Conservation (phyloP, 2,329 filamentous ascomycete species). For the Anisogramma anomala region DNA sequence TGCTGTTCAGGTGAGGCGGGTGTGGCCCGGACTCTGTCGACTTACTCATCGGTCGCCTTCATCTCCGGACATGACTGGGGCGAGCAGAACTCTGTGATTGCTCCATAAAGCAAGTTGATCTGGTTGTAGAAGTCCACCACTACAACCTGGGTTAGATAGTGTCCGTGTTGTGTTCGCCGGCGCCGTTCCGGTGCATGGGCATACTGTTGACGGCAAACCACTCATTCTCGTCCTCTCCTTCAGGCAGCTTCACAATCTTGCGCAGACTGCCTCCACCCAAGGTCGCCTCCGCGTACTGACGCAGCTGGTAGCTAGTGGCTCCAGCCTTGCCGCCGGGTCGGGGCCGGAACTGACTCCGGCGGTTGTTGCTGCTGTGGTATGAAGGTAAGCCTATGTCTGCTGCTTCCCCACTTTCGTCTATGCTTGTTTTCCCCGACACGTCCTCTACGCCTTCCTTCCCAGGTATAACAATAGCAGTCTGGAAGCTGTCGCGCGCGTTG, state of each 20-base stretch:
- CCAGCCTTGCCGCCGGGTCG: constrained; percentile 76
- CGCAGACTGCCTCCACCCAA: constrained; percentile 86
- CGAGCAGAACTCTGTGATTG: constrained; percentile 98
- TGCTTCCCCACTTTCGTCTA: not conserved
- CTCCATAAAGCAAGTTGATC: constrained; percentile 96
- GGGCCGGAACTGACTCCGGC: constrained; percentile 82
- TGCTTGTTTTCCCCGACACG: not conserved
- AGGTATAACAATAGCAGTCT: not conserved
- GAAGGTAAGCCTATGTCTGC: constrained; percentile 2
- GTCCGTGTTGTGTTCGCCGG: not conserved
- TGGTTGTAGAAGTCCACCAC: constrained; percentile 99
- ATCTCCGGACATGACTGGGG: constrained; percentile 95
- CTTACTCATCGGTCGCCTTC: constrained; percentile 98
- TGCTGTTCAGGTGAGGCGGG: no score
- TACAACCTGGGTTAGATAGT: constrained; percentile 25
- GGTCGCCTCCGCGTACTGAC: constrained; percentile 96
- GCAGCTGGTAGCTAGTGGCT: constrained; percentile 75
- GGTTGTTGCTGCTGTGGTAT: constrained; percentile 62
- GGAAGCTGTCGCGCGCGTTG: not conserved
- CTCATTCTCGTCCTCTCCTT: constrained; percentile 95
- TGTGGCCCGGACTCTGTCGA: not conserved
- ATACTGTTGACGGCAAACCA: constrained; percentile 95
- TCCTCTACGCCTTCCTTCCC: not conserved
- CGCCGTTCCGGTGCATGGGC: constrained; percentile 19
- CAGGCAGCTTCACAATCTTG: constrained; percentile 92